These are phyloP conservation scores for Lotmaria passim DNA, from an alignment of 208 protist genomes.

Conservation along the genomic window DNA sequence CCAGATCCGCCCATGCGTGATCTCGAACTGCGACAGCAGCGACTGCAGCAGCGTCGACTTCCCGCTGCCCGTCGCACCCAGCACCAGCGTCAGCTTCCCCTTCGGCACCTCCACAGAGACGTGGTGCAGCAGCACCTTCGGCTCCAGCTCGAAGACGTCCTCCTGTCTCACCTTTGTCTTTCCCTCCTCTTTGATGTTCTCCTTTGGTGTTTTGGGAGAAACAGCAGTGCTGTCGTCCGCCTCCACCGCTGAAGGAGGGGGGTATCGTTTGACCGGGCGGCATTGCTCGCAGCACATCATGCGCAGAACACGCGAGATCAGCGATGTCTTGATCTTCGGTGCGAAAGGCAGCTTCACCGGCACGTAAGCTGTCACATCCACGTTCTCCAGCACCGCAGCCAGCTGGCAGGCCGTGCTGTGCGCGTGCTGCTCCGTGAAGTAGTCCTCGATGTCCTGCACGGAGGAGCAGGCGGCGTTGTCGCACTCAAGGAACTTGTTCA, in stretches of 20 bases:
- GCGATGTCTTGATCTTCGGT: conserved; percentile 25
- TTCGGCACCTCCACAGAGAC: conserved; percentile 47
- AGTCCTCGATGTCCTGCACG: conserved; percentile 39
- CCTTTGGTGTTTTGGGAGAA: background rate
- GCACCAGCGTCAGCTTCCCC: conserved; percentile 64
- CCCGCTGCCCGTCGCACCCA: conserved; percentile 77
- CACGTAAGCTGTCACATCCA: conserved; percentile 57
- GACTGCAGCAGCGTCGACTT: conserved; percentile 66
- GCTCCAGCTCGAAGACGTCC: conserved; percentile 42
- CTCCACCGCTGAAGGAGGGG: background rate
- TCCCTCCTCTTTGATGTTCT: no score
- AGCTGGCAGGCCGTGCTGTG: conserved; percentile 32
- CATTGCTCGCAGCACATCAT: conserved; percentile 39
- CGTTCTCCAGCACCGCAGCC: conserved; percentile 49
- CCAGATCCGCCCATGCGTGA: conserved; percentile 37
- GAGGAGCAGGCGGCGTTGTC: conserved; percentile 6
- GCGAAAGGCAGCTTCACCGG: conserved; percentile 59
- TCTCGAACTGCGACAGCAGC: conserved; percentile 44
- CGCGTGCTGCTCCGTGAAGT: conserved; percentile 17
- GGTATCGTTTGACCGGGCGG: conserved; percentile 14
- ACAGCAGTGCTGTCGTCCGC: background rate
- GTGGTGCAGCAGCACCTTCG: conserved; percentile 41
- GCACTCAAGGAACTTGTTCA: conserved; percentile 70
- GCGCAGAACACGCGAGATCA: conserved; percentile 21
- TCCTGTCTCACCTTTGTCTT: background rate